Percentiles rank a stretch among this genome's conserved stretches.
Conservation (phyloP, 169 alveolate genomes). For the Theileria equi region DNA sequence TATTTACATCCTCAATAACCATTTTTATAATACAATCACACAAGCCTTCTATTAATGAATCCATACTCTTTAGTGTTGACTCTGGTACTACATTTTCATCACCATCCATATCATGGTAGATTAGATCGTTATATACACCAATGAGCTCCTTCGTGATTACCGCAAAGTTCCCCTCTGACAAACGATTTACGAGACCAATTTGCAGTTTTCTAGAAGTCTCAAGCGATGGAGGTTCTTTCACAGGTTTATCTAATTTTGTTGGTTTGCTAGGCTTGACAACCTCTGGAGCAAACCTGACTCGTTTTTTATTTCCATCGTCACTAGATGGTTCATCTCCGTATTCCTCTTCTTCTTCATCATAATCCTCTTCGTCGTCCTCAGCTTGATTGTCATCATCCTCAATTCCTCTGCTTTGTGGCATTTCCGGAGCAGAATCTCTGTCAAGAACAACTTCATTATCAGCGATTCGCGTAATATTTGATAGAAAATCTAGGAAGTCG, state of each 20-base stretch:
- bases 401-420: conserved; percentile 51
- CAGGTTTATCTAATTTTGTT: conserved; percentile 16
- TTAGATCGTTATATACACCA: conserved; percentile 21
- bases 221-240: background rate
- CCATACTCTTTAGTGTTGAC: background rate
- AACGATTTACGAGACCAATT: conserved; percentile 37
- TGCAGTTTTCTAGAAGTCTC: conserved; percentile 20
- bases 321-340: background rate
- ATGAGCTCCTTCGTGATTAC: conserved; percentile 26
- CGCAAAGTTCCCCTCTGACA: conserved; percentile 59
- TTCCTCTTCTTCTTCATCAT: conserved; percentile 34
- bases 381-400: conserved; percentile 35
- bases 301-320: conserved; percentile 3
- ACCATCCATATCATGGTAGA: background rate
- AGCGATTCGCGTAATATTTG: conserved; percentile 24
- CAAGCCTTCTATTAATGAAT: conserved; percentile 10
- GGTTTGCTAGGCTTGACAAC: background rate
- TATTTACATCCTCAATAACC: conserved; percentile 42
- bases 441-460: conserved; percentile 8
- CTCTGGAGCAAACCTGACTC: background rate
- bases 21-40: conserved; percentile 29
- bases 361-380: conserved; percentile 12
- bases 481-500: conserved; percentile 50
- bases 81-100: background rate
- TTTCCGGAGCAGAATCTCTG: conserved; percentile 22